A percentile compares a stretch with the other conserved stretches of the same genome.
These are phyloP conservation scores for Diaporthe capsici DNA, from an alignment of 2,329 filamentous ascomycete genomes.

Conservation along the genomic window DNA sequence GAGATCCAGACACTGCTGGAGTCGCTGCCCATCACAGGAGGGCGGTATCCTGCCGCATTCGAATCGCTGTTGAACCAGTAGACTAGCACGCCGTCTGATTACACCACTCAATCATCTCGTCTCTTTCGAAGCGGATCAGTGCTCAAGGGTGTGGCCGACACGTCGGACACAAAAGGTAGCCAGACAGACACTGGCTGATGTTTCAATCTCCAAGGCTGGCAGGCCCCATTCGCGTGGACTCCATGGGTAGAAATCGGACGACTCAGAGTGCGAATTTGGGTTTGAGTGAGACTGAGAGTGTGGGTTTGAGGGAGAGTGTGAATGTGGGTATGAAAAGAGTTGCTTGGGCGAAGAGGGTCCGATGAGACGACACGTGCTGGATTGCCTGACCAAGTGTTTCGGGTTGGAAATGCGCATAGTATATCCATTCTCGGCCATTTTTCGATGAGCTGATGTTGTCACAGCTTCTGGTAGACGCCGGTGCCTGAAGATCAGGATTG, in stretches of 20 bases:
- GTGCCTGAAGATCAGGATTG: constrained; percentile 34
- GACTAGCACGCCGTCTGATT: not conserved
- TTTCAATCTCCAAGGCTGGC: not conserved
- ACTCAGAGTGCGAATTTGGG: not conserved
- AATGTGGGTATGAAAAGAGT: not conserved
- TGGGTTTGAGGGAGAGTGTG: not conserved
- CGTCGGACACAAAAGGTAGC: not conserved
- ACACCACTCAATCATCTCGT: not conserved
- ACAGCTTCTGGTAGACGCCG: not conserved
- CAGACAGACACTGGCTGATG: not conserved
- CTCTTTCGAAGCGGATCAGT: not conserved
- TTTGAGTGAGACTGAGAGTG: not conserved
- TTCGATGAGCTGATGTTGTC: constrained; percentile 3
- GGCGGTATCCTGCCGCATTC: constrained; percentile 57
- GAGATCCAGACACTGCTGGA: constrained; percentile 65
- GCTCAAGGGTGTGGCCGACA: not conserved
- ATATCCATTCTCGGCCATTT: not conserved
- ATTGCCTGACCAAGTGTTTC: constrained; percentile 22
- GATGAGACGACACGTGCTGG: constrained; percentile 24
- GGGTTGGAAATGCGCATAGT: constrained; percentile 9
- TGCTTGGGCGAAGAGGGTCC: constrained; percentile 1
- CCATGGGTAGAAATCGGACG: not conserved
- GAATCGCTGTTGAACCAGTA: constrained; percentile 34
- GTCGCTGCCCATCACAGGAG: constrained; percentile 62
- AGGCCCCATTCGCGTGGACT: not conserved